A percentile compares a stretch with the other conserved stretches of the same genome.
These are phyloP conservation scores for Trametes elegans DNA, from an alignment of 768 basidiomycete genomes.

Conservation along the genomic window DNA sequence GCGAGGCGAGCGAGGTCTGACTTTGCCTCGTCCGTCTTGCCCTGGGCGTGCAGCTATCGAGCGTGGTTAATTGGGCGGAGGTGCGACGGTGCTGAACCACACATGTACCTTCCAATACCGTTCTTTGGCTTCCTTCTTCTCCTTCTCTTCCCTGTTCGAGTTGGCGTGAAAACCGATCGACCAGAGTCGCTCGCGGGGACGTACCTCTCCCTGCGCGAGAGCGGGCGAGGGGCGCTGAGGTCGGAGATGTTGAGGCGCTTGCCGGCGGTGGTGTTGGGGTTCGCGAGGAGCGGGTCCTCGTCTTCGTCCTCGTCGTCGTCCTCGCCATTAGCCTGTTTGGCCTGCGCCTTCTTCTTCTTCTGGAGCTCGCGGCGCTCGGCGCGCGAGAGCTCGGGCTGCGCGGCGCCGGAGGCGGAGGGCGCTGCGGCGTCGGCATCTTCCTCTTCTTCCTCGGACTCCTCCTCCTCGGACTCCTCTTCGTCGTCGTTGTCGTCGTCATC, in stretches of 20 bases:
- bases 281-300: constrained; percentile 69
- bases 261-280: constrained; percentile 66
- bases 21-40: constrained; percentile 91
- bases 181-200: not conserved
- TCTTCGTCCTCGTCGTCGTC: constrained; percentile 45
- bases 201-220: constrained; percentile 66
- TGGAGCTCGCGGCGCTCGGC: constrained; percentile 72
- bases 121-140: constrained; percentile 87
- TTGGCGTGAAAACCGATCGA: too few relatives aligned
- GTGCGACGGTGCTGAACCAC: not conserved
- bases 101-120: constrained; percentile 75
- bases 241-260: constrained; percentile 80
- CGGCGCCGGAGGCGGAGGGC: constrained; percentile 25
- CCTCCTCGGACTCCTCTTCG: constrained; percentile 41
- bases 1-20: constrained; percentile 82
- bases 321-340: constrained; percentile 37
- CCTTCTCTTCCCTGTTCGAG: constrained; percentile 91
- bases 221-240: constrained; percentile 58
- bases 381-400: constrained; percentile 61
- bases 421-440: constrained; percentile 40
- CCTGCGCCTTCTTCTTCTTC: constrained; percentile 75
- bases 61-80: not conserved
- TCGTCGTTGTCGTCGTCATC: constrained; percentile 35
- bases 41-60: constrained; percentile 62
- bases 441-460: constrained; percentile 42